Conservation (phyloP, 768 basidiomycete genomes). For the Termitomyces sp. region DNA sequence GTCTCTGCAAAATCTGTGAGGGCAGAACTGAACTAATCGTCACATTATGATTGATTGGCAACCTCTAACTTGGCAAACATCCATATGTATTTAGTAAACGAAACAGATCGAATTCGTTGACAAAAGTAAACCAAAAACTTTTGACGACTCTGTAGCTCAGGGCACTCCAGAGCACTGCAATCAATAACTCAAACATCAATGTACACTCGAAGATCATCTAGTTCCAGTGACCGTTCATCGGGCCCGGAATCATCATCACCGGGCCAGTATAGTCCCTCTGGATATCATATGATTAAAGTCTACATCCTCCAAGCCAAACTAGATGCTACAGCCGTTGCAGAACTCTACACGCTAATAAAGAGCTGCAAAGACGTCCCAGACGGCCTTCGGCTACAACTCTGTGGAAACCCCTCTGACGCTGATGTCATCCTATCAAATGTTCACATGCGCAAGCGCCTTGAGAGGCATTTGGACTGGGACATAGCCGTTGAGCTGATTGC, state of each 20-base stretch:
- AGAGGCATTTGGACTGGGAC: slow-evolving; percentile 66
- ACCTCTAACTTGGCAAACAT: too few relatives aligned
- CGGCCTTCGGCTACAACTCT: slow-evolving; percentile 29
- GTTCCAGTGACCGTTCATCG: neutral
- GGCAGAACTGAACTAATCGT: neutral
- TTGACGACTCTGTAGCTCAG: neutral
- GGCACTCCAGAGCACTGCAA: neutral
- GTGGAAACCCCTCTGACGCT: slow-evolving; percentile 41
- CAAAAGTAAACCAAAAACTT: neutral
- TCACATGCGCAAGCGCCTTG: slow-evolving; percentile 62
- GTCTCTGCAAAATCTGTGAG: neutral
- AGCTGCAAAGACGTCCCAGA: slow-evolving; percentile 6
- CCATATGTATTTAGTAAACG: too few relatives aligned
- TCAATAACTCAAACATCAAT: neutral
- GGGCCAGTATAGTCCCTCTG: neutral
- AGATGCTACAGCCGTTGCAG: slow-evolving; percentile 26
- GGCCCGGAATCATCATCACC: neutral
- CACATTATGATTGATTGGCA: neutral
- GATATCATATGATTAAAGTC: slow-evolving; percentile 20
- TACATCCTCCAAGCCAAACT: slow-evolving; percentile 39
- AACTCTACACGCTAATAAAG: slow-evolving; percentile 36
- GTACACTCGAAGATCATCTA: neutral
- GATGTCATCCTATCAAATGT: slow-evolving; percentile 68
- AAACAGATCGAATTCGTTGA: neutral
- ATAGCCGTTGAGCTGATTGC: slow-evolving; percentile 48